Conservation (phyloP, 2,329 filamentous ascomycete genomes). For the Colletotrichum sp. region DNA sequence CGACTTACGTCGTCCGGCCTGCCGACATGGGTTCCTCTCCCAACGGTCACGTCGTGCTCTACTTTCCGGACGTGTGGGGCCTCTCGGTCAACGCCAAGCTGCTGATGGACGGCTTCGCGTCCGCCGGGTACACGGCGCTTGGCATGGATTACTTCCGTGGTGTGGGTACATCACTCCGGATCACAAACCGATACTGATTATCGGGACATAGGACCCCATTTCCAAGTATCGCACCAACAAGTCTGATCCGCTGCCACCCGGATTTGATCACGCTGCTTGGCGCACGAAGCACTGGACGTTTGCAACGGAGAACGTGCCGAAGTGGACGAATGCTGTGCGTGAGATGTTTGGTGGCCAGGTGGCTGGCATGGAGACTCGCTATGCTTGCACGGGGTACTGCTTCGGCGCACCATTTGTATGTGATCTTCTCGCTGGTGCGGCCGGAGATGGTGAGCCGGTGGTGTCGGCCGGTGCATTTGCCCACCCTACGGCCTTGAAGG, state of each 20-base stretch:
- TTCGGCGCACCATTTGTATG: constrained; percentile 51
- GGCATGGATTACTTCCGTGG: constrained; percentile 51
- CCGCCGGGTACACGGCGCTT: constrained; percentile 45
- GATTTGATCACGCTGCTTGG: constrained; percentile 55
- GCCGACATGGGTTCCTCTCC: constrained; percentile 11
- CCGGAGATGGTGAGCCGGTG: not conserved
- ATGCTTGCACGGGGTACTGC: constrained; percentile 46
- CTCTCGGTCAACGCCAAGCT: constrained; percentile 46
- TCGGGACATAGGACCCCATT: constrained; percentile 41
- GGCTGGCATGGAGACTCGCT: constrained; percentile 31
- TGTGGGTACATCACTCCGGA: constrained; percentile 26
- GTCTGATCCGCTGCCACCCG: constrained; percentile 29
- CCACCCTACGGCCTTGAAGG: constrained; percentile 54
- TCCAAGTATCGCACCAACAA: constrained; percentile 40
- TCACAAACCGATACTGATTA: accelerated
- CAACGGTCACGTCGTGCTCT: constrained; percentile 48
- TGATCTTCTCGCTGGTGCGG: constrained; percentile 23
- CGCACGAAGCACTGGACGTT: constrained; percentile 48
- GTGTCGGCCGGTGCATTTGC: constrained; percentile 53
- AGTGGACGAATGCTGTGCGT: constrained; percentile 46
- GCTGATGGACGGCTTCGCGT: constrained; percentile 52
- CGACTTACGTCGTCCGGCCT: constrained; percentile 39
- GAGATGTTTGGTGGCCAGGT: constrained; percentile 33
- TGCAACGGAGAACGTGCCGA: constrained; percentile 46
- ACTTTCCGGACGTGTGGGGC: constrained; percentile 51